Evolutionary conservation across 1,284 basidiomycete species (phyloP).

Genomic region (Lentinula novae-zelandiae): DNA sequence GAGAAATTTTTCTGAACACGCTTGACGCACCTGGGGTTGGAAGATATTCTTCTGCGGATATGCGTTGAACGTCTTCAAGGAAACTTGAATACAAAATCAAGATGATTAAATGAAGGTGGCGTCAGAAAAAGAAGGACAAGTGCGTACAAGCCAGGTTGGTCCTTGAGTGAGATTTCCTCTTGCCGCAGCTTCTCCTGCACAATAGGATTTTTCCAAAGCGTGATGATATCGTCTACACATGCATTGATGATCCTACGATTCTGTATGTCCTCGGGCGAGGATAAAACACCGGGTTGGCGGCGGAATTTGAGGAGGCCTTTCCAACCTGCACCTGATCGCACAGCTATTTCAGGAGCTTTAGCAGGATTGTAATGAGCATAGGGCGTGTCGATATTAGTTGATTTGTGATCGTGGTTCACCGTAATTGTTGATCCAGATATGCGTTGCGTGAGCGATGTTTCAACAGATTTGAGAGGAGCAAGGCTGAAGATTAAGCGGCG

Average conservation of each 20-base stretch:
- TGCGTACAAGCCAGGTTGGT: constrained; percentile 58
- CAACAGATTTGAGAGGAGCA: constrained; percentile 52
- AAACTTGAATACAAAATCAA: constrained; percentile 40
- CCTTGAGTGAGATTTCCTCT: constrained; percentile 43
- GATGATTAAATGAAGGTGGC: constrained; percentile 1
- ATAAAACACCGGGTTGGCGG: constrained; percentile 20
- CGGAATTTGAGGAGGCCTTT: constrained; percentile 32
- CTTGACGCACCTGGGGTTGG: constrained; percentile 45
- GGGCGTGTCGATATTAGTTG: neutral
- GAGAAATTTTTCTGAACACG: constrained; percentile 1
- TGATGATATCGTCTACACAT: constrained; percentile 50
- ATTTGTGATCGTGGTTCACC: neutral
- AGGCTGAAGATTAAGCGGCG: constrained; percentile 48
- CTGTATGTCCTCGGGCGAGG: constrained; percentile 34
- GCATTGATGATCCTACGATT: constrained; percentile 45
- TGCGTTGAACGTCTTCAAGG: constrained; percentile 47
- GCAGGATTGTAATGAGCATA: constrained; percentile 30
- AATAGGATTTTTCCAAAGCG: constrained; percentile 43
- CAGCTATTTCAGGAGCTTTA: constrained; percentile 43
- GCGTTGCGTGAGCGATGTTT: constrained; percentile 41
- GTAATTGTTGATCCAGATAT: constrained; percentile 26
- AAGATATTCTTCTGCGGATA: constrained; percentile 46
- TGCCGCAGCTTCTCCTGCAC: constrained; percentile 38
- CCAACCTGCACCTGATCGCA: constrained; percentile 50
- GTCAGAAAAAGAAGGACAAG: constrained; percentile 16